Evolutionary conservation across 176 grass and related monocot genomes (phyloP), one percentile per base, ranked within the genome.

Genomic region (Aegilops umbellulata): DNA sequence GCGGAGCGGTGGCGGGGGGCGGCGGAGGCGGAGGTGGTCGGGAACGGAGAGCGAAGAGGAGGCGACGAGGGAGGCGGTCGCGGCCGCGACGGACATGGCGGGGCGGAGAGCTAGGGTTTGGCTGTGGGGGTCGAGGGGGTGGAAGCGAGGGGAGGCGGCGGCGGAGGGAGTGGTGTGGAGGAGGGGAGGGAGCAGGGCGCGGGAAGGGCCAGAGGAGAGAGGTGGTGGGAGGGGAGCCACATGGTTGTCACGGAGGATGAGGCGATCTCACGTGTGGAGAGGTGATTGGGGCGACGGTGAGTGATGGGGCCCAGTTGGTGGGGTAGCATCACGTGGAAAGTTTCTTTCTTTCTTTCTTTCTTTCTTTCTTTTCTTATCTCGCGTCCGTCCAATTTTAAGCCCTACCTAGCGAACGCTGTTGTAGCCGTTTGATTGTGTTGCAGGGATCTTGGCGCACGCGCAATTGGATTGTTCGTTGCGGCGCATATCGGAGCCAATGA

Each of bases 11-110:
- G 20, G 38, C 2, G 58, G 3, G 8, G 29, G 19, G 35, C 20
- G 80, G 34, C 76, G 90, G 60, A 80, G 67, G 55, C 22, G 86
- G 87, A 80, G 74, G 87, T 76, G 80, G 87, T 80, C 84, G 11
- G 84, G 83, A 24, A 86, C 61, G 84, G 91, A 86, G 49, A 89
- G 75, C 44, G 84, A 87, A 44, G 91, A 41, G 7, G 83, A 71
- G 80, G 68, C 83, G 80, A 86, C 53, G 75, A 89, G 80, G 84
- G 80, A 64, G 65, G 35, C 75, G 20, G 89, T 60, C 27, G 68
- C 67, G 17, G 85, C 47, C 25, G 74, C 27, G 64, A 61, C 31
- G 76, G 76, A 41, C 89, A 91, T 91, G 76, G 68, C 85, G 82
- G 20, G 36, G 63, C 11, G 51, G 63, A 46, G 8, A 22, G 13